These are phyloP conservation scores for Hyaloscypha finlandica DNA, from an alignment of 495 filamentous ascomycete species.

Conservation along the genomic window DNA sequence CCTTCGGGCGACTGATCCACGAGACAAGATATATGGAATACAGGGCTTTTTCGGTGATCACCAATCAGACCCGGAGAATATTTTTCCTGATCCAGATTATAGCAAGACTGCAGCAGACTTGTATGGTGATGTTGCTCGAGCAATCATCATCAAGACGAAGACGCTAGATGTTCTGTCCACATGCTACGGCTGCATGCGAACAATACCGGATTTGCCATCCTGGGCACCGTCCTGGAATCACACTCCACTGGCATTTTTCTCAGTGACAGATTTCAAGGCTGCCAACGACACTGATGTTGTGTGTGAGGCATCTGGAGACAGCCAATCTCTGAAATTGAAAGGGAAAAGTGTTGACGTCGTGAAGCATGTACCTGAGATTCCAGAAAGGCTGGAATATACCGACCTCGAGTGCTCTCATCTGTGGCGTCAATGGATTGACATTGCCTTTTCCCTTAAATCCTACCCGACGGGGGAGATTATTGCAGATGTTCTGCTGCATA, in stretches of 20 bases:
- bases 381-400: not conserved
- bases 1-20: not conserved
- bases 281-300: not conserved
- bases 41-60: not conserved
- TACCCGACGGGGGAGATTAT: not conserved
- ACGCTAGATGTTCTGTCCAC: not conserved
- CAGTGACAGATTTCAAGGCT: not conserved
- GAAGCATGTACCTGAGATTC: not conserved
- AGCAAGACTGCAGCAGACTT: not conserved
- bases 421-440: not conserved
- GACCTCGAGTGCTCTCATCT: not conserved
- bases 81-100: not conserved
- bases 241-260: not conserved
- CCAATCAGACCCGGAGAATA: not conserved
- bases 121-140: not conserved
- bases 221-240: not conserved
- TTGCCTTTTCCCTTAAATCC: not conserved
- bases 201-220: not conserved
- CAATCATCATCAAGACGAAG: not conserved
- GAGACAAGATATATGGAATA: slow-evolving; percentile 2
- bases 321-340: not conserved
- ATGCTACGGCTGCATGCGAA: not conserved
- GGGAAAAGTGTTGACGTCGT: not conserved
- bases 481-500: slow-evolving; percentile 1
- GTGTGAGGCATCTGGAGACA: not conserved